Evolutionary conservation across 179 eudicot species (phyloP).

Genomic region (Drosera spatulata): DNA sequence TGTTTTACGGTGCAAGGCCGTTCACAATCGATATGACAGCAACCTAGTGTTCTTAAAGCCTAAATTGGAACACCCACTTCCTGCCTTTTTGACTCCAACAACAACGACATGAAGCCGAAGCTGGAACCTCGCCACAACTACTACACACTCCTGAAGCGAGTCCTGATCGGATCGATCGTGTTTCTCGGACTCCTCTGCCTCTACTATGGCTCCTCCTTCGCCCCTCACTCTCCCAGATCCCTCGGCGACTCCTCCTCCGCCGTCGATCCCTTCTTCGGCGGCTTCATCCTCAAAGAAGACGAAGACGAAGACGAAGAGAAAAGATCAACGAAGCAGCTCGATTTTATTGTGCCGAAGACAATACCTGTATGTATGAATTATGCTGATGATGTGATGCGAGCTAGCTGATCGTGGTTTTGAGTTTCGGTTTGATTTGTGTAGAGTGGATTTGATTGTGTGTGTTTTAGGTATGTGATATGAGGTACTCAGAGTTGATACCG

Average conservation of each 20-base stretch:
- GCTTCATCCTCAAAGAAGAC: conserved; percentile 13
- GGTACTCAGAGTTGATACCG: conserved; percentile 39
- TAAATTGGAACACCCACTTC: too few species aligned
- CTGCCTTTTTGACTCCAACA: too few species aligned
- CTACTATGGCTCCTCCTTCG: conserved; percentile 26
- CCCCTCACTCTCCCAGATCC: conserved; percentile 21
- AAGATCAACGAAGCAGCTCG: conserved; percentile 14
- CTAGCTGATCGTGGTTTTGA: too few species aligned
- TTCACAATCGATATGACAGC: too few species aligned
- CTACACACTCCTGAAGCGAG: conserved; percentile 24
- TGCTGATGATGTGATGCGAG: too few species aligned
- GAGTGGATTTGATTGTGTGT: too few species aligned
- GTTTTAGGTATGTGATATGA: conserved; percentile 32
- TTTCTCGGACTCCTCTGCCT: conserved; percentile 38
- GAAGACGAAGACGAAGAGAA: conserved; percentile 11
- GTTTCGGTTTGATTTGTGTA: too few species aligned
- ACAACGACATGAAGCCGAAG: conserved; percentile 32
- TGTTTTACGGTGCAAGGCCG: too few species aligned
- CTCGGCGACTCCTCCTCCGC: conserved; percentile 16
- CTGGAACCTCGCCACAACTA: conserved; percentile 11
- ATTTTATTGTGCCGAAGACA: conserved; percentile 29
- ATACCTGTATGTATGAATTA: conserved; percentile 30
- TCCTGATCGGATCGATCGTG: conserved; percentile 27
- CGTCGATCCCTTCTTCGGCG: conserved; percentile 28
- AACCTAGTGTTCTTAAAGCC: too few species aligned